These are phyloP conservation scores for Emmonsia crescens DNA, from an alignment of 2,329 filamentous ascomycete genomes.

Conservation along the genomic window DNA sequence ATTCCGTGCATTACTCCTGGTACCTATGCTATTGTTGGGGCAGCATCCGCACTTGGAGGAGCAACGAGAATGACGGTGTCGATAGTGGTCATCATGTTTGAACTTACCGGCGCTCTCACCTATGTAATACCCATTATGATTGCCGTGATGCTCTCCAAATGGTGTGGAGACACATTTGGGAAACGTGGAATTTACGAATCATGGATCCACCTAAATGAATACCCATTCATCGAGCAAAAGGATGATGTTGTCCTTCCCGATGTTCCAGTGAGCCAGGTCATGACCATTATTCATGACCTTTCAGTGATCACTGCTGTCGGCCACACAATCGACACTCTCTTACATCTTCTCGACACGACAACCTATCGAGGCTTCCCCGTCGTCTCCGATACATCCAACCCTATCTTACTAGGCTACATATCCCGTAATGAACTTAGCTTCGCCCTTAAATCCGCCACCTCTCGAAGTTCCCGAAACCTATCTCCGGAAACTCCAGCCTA, in stretches of 20 bases:
- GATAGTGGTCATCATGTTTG: conserved; percentile 99
- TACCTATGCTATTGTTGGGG: conserved; percentile 92
- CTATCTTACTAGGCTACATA: conserved; percentile 82
- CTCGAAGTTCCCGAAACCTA: conserved; percentile 38
- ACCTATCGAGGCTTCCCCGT: conserved; percentile 87
- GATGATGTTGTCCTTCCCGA: conserved; percentile 71
- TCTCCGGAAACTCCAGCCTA: conserved; percentile 64
- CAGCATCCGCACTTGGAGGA: conserved; percentile 84
- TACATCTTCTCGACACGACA: conserved; percentile 58
- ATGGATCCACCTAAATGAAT: conserved; percentile 94
- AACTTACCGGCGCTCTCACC: conserved; percentile 87
- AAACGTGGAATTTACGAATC: conserved; percentile 91
- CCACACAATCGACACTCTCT: conserved; percentile 71
- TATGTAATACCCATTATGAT: conserved; percentile 99
- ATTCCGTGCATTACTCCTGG: conserved; percentile 82
- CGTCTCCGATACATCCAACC: conserved; percentile 64
- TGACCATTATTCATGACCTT: conserved; percentile 86
- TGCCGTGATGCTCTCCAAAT: conserved; percentile 95
- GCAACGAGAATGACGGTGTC: conserved; percentile 95
- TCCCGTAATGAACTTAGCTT: conserved; percentile 80
- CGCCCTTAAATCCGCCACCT: conserved; percentile 56
- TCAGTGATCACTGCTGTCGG: conserved; percentile 77
- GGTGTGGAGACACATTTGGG: conserved; percentile 92
- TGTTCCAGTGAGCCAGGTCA: conserved; percentile 73
- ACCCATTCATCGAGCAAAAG: conserved; percentile 87